Percentiles rank a stretch among this genome's conserved stretches.
phyloP scores from a whole-genome alignment of 805 yeast species.

The Pichia occidentalis region DNA sequence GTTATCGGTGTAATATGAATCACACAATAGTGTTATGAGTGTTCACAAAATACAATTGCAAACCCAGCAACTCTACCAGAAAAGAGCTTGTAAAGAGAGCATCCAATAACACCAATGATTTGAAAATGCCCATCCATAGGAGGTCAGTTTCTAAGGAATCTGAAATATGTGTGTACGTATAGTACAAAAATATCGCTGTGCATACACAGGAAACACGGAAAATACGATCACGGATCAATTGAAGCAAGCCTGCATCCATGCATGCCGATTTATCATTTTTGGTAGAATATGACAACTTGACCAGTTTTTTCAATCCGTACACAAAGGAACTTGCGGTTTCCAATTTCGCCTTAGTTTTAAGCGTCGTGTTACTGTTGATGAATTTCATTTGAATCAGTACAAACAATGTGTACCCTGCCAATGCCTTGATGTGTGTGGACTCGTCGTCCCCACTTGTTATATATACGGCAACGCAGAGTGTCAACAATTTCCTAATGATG shows the following conservation, averaged over 20 bases:
- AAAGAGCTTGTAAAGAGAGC: conserved; percentile 8
- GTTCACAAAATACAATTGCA: conserved; percentile 5
- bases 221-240: not conserved
- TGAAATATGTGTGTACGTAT: not conserved
- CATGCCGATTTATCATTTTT: too few relatives aligned
- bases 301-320: conserved; percentile 20
- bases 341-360: not conserved
- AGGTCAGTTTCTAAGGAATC: conserved; percentile 1
- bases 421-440: conserved; percentile 24
- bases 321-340: conserved; percentile 6
- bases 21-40: conserved; percentile 7
- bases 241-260: not conserved
- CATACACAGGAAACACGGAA: not conserved
- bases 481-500: conserved; percentile 23
- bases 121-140: conserved; percentile 1
- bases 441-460: conserved; percentile 26
- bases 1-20: too few relatives aligned
- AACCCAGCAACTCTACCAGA: conserved; percentile 10
- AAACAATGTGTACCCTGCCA: conserved; percentile 21
- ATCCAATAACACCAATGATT: conserved; percentile 10
- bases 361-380: conserved; percentile 16
- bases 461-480: conserved; percentile 25
- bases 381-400: conserved; percentile 25
- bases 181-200: not conserved
- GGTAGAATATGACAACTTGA: too few relatives aligned